phyloP scores from a whole-genome alignment of 140 eudicot genomes.

The Stevia rebaudiana region DNA sequence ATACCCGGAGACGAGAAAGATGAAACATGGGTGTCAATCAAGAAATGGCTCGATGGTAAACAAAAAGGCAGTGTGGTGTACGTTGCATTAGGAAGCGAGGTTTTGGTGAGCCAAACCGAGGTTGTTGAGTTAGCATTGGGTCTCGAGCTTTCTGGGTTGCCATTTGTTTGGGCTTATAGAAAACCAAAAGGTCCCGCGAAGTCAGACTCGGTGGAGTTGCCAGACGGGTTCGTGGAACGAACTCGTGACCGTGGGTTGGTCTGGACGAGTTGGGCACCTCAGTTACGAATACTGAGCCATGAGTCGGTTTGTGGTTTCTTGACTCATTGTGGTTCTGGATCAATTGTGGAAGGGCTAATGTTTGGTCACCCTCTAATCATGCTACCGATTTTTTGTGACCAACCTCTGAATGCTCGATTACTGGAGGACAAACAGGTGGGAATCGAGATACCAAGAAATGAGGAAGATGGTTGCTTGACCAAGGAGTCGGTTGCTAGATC shows the following conservation, averaged over 20 bases:
- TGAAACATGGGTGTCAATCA: slow-evolving; percentile 21
- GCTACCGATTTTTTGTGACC: slow-evolving; percentile 35
- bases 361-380: slow-evolving; percentile 30
- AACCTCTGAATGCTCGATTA: slow-evolving; percentile 32
- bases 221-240: slow-evolving; percentile 42
- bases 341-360: slow-evolving; percentile 35
- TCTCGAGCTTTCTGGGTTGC: slow-evolving; percentile 22
- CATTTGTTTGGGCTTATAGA: slow-evolving; percentile 31
- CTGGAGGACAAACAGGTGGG: slow-evolving; percentile 33
- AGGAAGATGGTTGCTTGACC: slow-evolving; percentile 22
- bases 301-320: slow-evolving; percentile 45
- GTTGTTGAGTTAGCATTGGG: slow-evolving; percentile 35
- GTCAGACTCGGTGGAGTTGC: slow-evolving; percentile 20
- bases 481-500: slow-evolving; percentile 42
- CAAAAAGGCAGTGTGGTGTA: slow-evolving; percentile 24
- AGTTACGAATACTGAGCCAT: slow-evolving; percentile 40
- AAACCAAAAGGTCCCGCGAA: not conserved
- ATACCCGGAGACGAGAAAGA: slow-evolving; percentile 10
- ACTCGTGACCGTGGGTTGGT: slow-evolving; percentile 36
- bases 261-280: slow-evolving; percentile 49
- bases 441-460: not conserved
- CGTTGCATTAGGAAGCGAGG: slow-evolving; percentile 39
- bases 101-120: slow-evolving; percentile 5
- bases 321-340: slow-evolving; percentile 49
- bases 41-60: slow-evolving; percentile 29